Conservation (phyloP, 164 flowering plant species). For the Tetrastigma voinierianum region DNA sequence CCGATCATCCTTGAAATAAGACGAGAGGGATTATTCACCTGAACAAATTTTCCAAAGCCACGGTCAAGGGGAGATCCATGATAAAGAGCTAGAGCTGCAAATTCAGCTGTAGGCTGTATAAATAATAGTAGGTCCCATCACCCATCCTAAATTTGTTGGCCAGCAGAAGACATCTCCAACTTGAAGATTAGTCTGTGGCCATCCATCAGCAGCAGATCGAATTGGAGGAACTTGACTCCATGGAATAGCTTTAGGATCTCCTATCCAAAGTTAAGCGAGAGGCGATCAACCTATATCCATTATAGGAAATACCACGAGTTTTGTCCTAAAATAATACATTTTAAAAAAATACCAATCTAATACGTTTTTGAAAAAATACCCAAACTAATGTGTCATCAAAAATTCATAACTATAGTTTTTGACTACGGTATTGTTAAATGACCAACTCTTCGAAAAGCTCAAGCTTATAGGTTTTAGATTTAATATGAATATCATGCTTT, state of each 20-base stretch:
- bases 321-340: no score
- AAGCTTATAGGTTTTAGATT: no score
- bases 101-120: slow-evolving; percentile 75
- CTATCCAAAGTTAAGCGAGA: slow-evolving; percentile 25
- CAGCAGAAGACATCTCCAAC: slow-evolving; percentile 76
- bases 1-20: not conserved
- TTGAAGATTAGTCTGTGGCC: slow-evolving; percentile 61
- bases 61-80: slow-evolving; percentile 94
- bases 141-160: slow-evolving; percentile 98
- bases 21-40: slow-evolving; percentile 36
- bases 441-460: no score
- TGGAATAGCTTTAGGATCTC: slow-evolving; percentile 95
- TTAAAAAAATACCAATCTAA: no score
- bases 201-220: slow-evolving; percentile 65
- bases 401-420: no score
- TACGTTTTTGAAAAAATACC: no score
- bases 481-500: no score
- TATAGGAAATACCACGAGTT: not conserved
- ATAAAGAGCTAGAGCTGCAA: slow-evolving; percentile 79
- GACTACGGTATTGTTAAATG: no score
- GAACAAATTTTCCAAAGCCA: slow-evolving; percentile 91
- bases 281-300: not conserved
- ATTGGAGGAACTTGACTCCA: slow-evolving; percentile 91
- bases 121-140: slow-evolving; percentile 70
- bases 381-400: no score